These are phyloP conservation scores for Elongisporangium anandrum DNA, from an alignment of 352 stramenopile species.

Conservation along the genomic window DNA sequence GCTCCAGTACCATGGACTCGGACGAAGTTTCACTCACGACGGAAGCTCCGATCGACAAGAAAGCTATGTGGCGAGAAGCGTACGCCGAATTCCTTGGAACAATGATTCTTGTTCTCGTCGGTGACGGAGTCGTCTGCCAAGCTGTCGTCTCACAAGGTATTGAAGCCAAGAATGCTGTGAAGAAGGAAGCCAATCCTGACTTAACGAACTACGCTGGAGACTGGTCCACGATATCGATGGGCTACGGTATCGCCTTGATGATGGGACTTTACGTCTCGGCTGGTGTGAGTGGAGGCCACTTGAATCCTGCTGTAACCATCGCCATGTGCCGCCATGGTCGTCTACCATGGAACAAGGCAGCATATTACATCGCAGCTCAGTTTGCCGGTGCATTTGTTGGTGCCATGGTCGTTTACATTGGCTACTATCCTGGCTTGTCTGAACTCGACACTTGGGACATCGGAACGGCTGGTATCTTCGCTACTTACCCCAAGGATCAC, in stretches of 20 bases:
- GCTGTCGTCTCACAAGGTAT: constrained; percentile 62
- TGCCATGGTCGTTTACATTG: constrained; percentile 58
- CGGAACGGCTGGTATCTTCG: constrained; percentile 64
- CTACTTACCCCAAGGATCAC: constrained; percentile 68
- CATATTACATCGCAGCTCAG: constrained; percentile 60
- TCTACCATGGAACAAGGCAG: constrained; percentile 57
- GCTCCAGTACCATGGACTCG: constrained; percentile 12
- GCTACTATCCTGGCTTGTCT: constrained; percentile 50
- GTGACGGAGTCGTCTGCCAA: constrained; percentile 52
- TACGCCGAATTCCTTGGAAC: constrained; percentile 51
- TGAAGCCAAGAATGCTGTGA: constrained; percentile 39
- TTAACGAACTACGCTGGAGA: constrained; percentile 54
- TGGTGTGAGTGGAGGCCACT: constrained; percentile 59
- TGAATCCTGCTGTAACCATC: constrained; percentile 67
- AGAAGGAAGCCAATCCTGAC: constrained; percentile 39
- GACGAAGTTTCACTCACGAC: constrained; percentile 52
- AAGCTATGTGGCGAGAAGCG: constrained; percentile 19
- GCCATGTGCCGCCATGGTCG: constrained; percentile 60
- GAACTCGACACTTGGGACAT: constrained; percentile 60
- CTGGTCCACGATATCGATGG: constrained; percentile 66
- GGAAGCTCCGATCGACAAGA: constrained; percentile 28
- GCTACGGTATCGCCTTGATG: constrained; percentile 69
- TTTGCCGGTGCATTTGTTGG: constrained; percentile 61
- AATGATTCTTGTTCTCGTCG: constrained; percentile 58
- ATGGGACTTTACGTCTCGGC: constrained; percentile 64